Evolutionary conservation across 1,139 yeast species (phyloP).

Genomic region (Diutina ranongensis): DNA sequence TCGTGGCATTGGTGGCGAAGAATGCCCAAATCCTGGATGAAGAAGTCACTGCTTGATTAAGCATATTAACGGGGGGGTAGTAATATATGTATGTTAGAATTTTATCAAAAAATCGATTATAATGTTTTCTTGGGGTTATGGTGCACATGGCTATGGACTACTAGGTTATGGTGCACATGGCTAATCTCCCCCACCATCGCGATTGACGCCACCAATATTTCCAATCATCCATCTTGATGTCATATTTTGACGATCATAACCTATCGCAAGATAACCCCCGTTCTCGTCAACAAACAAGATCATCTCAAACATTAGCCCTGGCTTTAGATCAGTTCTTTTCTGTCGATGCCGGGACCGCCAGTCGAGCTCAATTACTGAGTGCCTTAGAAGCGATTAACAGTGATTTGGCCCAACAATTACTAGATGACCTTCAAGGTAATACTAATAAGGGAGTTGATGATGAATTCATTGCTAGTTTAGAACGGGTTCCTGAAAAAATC

Average conservation of each 20-base stretch:
- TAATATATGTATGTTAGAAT: neutral
- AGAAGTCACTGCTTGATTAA: neutral
- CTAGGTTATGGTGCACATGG: no score
- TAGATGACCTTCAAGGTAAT: conserved; percentile 14
- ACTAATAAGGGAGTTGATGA: conserved; percentile 48
- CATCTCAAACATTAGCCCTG: neutral
- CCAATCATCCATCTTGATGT: neutral
- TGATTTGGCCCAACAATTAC: conserved; percentile 18
- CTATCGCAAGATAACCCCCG: neutral
- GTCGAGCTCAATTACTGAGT: neutral
- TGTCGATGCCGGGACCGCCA: neutral
- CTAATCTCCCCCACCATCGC: no score
- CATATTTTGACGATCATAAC: conserved; percentile 4
- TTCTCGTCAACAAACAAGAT: neutral
- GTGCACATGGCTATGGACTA: no score
- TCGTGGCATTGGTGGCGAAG: conserved; percentile 82
- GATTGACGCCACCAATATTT: neutral
- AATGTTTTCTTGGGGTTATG: no score
- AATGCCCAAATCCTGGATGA: conserved; percentile 38
- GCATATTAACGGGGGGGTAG: no score
- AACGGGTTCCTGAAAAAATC: conserved; percentile 38
- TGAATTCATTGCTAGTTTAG: conserved; percentile 62
- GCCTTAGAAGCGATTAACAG: neutral
- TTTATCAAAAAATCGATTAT: neutral
- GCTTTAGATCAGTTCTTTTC: neutral